phyloP scores from a whole-genome alignment of 2,329 filamentous ascomycete species.

The Rhynchosporium graminicola region DNA sequence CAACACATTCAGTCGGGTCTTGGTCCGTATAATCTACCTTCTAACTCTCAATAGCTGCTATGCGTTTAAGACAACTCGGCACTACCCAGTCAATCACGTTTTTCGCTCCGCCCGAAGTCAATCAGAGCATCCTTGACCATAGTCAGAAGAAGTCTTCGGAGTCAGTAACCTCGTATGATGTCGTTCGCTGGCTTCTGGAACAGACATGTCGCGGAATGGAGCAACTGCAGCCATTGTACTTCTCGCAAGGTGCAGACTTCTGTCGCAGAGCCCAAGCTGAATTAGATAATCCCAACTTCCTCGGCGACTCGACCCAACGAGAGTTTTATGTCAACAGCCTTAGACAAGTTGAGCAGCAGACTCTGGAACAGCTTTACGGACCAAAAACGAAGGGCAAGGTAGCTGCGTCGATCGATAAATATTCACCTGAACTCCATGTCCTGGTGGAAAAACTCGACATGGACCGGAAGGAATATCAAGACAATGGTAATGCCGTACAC shows the following conservation, averaged over 20 bases:
- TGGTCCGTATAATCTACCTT: not conserved
- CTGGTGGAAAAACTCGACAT: conserved; percentile 43
- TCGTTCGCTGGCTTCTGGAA: conserved; percentile 63
- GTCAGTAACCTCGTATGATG: conserved; percentile 44
- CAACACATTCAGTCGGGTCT: not conserved
- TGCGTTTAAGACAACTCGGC: conserved; percentile 62
- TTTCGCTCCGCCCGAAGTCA: conserved; percentile 38
- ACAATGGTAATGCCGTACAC: conserved; percentile 47
- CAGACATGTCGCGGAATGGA: conserved; percentile 63
- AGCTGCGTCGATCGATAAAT: conserved; percentile 2
- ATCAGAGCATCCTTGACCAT: conserved; percentile 55
- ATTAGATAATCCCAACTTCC: conserved; percentile 45
- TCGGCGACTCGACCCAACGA: conserved; percentile 42
- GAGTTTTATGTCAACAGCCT: conserved; percentile 48
- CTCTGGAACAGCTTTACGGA: conserved; percentile 59
- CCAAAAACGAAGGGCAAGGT: conserved; percentile 34
- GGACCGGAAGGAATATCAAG: conserved; percentile 44
- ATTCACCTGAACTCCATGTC: conserved; percentile 29
- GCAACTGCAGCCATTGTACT: conserved; percentile 58
- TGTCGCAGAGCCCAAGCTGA: conserved; percentile 55
- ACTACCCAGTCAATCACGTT: conserved; percentile 39
- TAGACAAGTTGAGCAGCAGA: conserved; percentile 56
- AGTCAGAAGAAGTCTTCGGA: conserved; percentile 36
- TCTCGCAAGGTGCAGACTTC: conserved; percentile 62
- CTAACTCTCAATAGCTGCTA: conserved; percentile 52